Evolutionary conservation across 2,329 filamentous ascomycete species (phyloP).

Genomic region (Chrysoporthe austroafricana): DNA sequence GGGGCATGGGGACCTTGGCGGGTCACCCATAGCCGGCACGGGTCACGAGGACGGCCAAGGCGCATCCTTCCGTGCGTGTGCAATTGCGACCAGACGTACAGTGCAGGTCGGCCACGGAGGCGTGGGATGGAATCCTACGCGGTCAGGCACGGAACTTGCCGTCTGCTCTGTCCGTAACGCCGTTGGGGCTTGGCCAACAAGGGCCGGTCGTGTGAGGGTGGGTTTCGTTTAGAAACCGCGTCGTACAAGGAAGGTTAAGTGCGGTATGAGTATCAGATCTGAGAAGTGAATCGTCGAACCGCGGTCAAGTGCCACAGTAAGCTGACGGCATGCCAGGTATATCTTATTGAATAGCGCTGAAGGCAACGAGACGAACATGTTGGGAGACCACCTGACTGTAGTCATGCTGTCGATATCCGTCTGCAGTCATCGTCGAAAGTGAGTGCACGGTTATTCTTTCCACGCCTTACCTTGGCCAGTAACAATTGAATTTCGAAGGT

Average conservation of each 20-base stretch:
- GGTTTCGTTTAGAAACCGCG: too few species aligned
- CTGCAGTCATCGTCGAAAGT: constrained; percentile 1
- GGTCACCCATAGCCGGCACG: background rate
- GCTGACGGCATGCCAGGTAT: constrained; percentile 4
- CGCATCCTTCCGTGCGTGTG: constrained; percentile 1
- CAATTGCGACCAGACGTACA: background rate
- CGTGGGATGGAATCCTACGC: background rate
- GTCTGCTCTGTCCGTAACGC: background rate
- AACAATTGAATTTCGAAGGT: too few species aligned
- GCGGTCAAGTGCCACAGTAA: constrained; percentile 2
- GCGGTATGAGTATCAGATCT: constrained; percentile 16
- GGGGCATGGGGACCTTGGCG: too few species aligned
- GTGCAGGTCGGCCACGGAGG: background rate
- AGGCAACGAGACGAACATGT: background rate
- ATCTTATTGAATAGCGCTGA: background rate
- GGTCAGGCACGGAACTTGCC: background rate
- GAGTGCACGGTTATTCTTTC: constrained; percentile 8
- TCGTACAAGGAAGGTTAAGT: background rate
- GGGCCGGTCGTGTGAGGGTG: background rate
- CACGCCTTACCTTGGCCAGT: background rate
- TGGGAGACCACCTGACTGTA: constrained; percentile 4
- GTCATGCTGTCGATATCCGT: constrained; percentile 1
- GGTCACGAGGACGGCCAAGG: constrained; percentile 2
- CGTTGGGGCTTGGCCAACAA: background rate
- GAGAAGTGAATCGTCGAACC: constrained; percentile 7